These are phyloP conservation scores for Paramecium octaurelia DNA, from an alignment of 73 alveolate species.

Conservation along the genomic window DNA sequence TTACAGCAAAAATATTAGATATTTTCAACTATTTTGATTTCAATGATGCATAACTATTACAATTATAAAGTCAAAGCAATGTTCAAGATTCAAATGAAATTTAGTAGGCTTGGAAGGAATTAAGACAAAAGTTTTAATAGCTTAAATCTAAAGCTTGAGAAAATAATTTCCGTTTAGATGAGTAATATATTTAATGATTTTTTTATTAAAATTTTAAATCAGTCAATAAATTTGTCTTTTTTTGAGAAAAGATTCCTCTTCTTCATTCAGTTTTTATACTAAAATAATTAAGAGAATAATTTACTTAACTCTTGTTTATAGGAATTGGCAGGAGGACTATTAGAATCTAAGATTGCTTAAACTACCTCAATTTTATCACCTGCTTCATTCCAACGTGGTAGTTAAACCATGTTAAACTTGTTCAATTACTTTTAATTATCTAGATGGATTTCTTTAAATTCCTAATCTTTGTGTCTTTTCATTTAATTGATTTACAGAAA, in stretches of 20 bases:
- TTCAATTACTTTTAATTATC: background rate
- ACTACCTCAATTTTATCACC: background rate
- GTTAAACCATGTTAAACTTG: background rate
- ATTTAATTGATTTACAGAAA: background rate
- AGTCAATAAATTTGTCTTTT: background rate
- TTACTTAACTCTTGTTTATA: background rate
- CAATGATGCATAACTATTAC: background rate
- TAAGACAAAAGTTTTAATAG: background rate
- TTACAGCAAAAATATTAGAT: background rate
- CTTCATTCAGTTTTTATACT: background rate
- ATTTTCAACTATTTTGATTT: background rate
- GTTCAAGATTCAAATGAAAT: background rate
- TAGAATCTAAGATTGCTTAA: background rate
- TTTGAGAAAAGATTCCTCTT: background rate
- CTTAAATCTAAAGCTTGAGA: background rate
- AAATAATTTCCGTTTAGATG: background rate
- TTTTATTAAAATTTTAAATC: background rate
- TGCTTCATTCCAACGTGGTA: background rate
- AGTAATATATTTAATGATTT: background rate
- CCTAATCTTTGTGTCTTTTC: slow-evolving; percentile 7
- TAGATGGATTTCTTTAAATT: background rate
- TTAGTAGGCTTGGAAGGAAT: background rate
- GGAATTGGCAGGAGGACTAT: background rate
- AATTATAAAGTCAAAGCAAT: background rate
- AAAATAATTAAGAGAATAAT: background rate